Evolutionary conservation across 139 green algal species (phyloP), one percentile per base, ranked within the genome.

Genomic region (Pleodorina starrii): DNA sequence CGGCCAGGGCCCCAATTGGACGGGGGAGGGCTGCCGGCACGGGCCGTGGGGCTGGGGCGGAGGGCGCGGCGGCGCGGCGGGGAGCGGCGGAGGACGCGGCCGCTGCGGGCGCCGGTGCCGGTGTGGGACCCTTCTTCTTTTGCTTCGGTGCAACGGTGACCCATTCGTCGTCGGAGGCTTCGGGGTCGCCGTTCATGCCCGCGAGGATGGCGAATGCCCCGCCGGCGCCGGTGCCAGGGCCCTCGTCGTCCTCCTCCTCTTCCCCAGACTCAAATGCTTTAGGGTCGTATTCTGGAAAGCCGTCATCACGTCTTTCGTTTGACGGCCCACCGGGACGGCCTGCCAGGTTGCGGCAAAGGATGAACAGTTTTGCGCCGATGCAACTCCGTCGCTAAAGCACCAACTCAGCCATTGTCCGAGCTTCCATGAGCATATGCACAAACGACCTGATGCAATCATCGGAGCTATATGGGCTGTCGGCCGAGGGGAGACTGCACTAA

Each of bases 241-340:
- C 51, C 2, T 29, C 79, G 5, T 75, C 79, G 0, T 60, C 78
- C 7, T 72, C 51, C 12, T 84, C 69, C 36, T 77, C 69, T 9
- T 40, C 16, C 35, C 21, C 69, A 0, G 81, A 87, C 29, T 77
- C 44, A 77, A 87, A 87, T 10, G 16, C 81, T 2, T 19, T 17
- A n/a, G 81, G 81, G 23, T 87, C 60, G 44, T 87, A 77, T 16
- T 78, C 44, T 3, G 81, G 81, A 21, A 87, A 87, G 0, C 60
- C 81, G 25, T 44, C 32, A 0, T 54, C 79, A 32, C 11, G 9
- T 23, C 44, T 16, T 35, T 7, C n/a, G 44, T 44, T 35, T 23
- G n/a, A 17, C 14, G 46, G 6, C 44, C 10, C 44, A 9, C n/a
- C n/a, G 21, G 48, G 76, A 9, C 76, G 76, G 2, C 76, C 76